A percentile compares a stretch with the other conserved stretches of the same genome.
Conservation (phyloP, 208 protist species). For the Pavlovales sp. region DNA sequence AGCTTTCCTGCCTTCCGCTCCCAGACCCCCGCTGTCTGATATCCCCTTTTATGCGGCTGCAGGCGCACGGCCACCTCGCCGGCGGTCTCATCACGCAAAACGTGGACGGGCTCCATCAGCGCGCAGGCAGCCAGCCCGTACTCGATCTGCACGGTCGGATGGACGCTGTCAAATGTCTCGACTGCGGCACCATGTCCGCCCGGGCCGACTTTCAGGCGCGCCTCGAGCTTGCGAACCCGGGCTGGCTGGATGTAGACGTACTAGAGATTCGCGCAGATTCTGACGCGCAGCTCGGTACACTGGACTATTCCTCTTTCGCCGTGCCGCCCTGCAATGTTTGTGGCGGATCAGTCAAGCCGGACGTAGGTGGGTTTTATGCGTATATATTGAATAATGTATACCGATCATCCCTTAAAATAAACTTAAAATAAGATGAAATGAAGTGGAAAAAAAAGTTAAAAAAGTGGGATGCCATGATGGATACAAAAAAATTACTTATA, state of each 20-base stretch:
- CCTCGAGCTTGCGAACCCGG: not conserved
- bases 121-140: not conserved
- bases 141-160: constrained; percentile 35
- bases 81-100: constrained; percentile 35
- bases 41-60: no score
- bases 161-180: constrained; percentile 4
- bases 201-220: not conserved
- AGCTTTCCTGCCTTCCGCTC: no score
- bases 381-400: no score
- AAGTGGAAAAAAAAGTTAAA: no score
- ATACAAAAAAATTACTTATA: no score
- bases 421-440: no score
- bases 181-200: not conserved
- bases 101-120: constrained; percentile 40
- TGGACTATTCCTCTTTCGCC: not conserved
- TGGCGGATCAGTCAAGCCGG: constrained; percentile 2
- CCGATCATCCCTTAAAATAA: no score
- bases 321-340: not conserved
- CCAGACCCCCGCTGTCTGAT: no score
- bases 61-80: not conserved
- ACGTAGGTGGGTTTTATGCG: no score
- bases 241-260: not conserved
- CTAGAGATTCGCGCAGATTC: not conserved
- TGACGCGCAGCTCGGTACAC: not conserved
- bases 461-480: no score